Evolutionary conservation across 2,329 filamentous ascomycete genomes (phyloP).

Genomic region (Diaporthe aspalathi): DNA sequence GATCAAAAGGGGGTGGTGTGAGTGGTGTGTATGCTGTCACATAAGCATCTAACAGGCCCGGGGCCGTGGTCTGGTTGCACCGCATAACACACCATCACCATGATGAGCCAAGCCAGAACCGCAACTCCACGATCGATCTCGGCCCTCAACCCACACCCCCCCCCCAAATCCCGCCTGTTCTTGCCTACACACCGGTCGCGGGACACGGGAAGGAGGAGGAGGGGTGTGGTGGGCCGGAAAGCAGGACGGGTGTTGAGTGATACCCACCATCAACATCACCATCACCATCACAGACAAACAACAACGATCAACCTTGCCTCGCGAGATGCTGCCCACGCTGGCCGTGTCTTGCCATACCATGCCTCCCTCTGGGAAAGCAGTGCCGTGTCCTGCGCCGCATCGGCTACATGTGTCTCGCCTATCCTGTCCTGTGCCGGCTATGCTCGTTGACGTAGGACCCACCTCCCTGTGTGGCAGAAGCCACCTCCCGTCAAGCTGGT

Average conservation of each 20-base stretch:
- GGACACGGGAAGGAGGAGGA: neutral
- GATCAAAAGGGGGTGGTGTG: neutral
- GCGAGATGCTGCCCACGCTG: slow-evolving; percentile 13
- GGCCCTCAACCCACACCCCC: too few species aligned
- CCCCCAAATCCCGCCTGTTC: slow-evolving; percentile 18
- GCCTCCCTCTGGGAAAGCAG: neutral
- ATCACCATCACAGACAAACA: neutral
- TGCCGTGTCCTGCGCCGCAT: slow-evolving; percentile 1
- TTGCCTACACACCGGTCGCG: slow-evolving; percentile 10
- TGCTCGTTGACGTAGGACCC: slow-evolving; percentile 31
- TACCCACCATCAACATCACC: slow-evolving; percentile 21
- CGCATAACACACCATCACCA: slow-evolving; percentile 24
- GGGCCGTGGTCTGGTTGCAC: slow-evolving; percentile 27
- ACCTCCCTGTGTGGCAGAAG: slow-evolving; percentile 31
- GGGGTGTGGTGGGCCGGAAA: neutral
- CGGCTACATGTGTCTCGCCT: slow-evolving; percentile 35
- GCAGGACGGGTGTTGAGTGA: slow-evolving; percentile 6
- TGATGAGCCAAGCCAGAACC: slow-evolving; percentile 30
- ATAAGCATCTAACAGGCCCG: slow-evolving; percentile 24
- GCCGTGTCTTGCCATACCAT: slow-evolving; percentile 4
- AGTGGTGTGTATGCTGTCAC: slow-evolving; percentile 8
- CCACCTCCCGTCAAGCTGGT: slow-evolving; percentile 36
- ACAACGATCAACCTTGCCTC: neutral
- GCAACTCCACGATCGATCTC: slow-evolving; percentile 30
- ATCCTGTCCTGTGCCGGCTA: slow-evolving; percentile 35